Percentiles rank a stretch among this genome's conserved stretches.
Evolutionary conservation across 106 monocot genomes (phyloP).

Genomic region (Dendrobium chrysotoxum): DNA sequence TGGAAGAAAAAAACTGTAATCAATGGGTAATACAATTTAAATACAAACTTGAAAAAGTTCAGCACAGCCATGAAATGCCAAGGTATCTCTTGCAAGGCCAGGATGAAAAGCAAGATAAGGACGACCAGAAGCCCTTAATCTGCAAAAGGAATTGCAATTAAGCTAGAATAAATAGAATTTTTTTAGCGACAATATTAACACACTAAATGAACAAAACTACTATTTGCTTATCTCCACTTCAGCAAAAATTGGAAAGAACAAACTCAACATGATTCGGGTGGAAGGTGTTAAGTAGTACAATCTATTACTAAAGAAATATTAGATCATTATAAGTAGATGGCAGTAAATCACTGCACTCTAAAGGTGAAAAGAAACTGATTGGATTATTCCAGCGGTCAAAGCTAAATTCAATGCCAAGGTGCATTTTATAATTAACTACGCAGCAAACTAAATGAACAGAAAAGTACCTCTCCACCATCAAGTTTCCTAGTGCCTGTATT

Average conservation of each 20-base stretch:
- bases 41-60: slow-evolving; percentile 79
- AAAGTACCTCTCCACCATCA: slow-evolving; percentile 58
- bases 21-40: background rate
- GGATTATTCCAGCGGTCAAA: background rate
- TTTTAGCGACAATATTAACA: background rate
- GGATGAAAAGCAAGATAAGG: slow-evolving; percentile 81
- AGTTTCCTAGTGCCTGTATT: slow-evolving; percentile 60
- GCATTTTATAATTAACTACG: background rate
- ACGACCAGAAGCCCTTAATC: slow-evolving; percentile 56
- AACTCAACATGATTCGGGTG: background rate
- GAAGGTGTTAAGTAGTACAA: background rate
- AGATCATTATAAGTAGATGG: background rate
- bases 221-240: background rate
- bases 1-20: background rate
- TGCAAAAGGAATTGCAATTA: slow-evolving; percentile 19
- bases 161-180: background rate
- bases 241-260: background rate
- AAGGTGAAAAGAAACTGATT: background rate
- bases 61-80: slow-evolving; percentile 94
- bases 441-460: background rate
- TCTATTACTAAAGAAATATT: background rate
- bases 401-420: background rate
- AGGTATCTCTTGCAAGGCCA: slow-evolving; percentile 60
- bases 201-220: background rate
- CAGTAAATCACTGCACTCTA: background rate